These are phyloP conservation scores for Fusarium praegraminearum DNA, from an alignment of 2,329 filamentous ascomycete species.

Conservation along the genomic window DNA sequence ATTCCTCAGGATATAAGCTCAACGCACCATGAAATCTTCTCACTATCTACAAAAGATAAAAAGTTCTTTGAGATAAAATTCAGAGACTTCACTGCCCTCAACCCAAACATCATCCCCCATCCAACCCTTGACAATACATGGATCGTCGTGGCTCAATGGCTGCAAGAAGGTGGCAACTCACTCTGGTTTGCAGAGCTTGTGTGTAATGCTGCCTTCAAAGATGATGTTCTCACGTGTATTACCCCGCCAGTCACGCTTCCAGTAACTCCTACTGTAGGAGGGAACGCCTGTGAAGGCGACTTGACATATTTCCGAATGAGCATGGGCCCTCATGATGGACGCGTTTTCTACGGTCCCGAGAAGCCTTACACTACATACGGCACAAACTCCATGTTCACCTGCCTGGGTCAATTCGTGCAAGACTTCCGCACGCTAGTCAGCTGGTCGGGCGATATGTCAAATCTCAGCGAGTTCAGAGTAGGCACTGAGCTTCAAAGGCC, in stretches of 20 bases:
- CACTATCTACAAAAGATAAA: constrained; percentile 58
- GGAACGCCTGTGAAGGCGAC: constrained; percentile 59
- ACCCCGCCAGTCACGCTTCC: constrained; percentile 57
- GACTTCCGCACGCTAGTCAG: constrained; percentile 64
- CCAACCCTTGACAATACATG: constrained; percentile 60
- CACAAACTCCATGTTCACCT: constrained; percentile 65
- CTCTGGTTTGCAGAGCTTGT: constrained; percentile 59
- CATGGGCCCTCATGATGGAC: constrained; percentile 68
- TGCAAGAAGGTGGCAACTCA: constrained; percentile 43
- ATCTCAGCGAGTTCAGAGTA: constrained; percentile 53
- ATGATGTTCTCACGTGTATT: constrained; percentile 58
- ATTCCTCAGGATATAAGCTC: constrained; percentile 2
- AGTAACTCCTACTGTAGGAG: constrained; percentile 59
- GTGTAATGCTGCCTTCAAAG: constrained; percentile 63
- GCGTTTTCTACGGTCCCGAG: constrained; percentile 67
- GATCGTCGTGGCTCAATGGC: constrained; percentile 64
- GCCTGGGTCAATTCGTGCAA: constrained; percentile 68
- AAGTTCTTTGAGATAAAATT: constrained; percentile 65
- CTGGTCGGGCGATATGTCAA: constrained; percentile 52
- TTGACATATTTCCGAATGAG: constrained; percentile 57
- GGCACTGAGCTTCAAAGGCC: constrained; percentile 66
- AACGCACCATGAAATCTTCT: constrained; percentile 58
- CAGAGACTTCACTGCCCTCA: constrained; percentile 56
- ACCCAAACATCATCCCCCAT: constrained; percentile 70
- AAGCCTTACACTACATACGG: constrained; percentile 65